Base-by-base conservation (phyloP, 2,329 filamentous ascomycete genomes). In the Fusarium neocosmosporiellum region DNA sequence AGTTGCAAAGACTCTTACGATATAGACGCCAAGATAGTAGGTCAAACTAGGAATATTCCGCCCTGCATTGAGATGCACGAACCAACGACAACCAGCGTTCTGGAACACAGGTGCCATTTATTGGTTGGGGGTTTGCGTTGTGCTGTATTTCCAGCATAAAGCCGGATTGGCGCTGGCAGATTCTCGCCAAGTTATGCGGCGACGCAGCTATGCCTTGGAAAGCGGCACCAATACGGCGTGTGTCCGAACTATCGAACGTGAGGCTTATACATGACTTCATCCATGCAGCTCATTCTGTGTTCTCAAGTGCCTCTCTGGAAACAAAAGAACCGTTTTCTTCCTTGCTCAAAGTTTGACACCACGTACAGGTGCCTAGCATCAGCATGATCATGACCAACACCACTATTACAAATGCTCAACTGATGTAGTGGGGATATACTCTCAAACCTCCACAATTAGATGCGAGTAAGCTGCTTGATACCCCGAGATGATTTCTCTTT, bases 21-120 rank as follows among this genome's bases (percentile, higher is more conserved):
- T 48, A 58, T 50, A 36, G 66, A 33, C 41, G 54, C 50, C 20
- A 62, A 33, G 55, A 53, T 65, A 58, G 60, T 37, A 50, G 41
- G 41, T 33, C 31, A 59, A 37, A 59, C 57, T 59, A 36, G 41
- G 41, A 24, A 48, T 62, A 37, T 34, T 55, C 70, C 63, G 59
- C 37, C 58, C 66, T 33, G 66, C 59, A 66, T 36, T 20, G 27
- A 20, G 18, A n/a, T 72, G 55, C 67, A 65, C 70, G 59, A 70
- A 67, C 70, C 50, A 59, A 54, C 41, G 31, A 46, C 31, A 50
- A 13, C 43, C 36, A 43, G 24, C 20, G 29, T 54, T 63, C 54
- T 46, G 33, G 48, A 54, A 48, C 41, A 50, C 14, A 59, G 29
- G 24, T 22, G 62, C 37, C 24, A 64, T 20, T 41, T 59, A 48